Conservation (phyloP, 1,139 yeast genomes). For the Kurtzmaniella quercitrusa region DNA sequence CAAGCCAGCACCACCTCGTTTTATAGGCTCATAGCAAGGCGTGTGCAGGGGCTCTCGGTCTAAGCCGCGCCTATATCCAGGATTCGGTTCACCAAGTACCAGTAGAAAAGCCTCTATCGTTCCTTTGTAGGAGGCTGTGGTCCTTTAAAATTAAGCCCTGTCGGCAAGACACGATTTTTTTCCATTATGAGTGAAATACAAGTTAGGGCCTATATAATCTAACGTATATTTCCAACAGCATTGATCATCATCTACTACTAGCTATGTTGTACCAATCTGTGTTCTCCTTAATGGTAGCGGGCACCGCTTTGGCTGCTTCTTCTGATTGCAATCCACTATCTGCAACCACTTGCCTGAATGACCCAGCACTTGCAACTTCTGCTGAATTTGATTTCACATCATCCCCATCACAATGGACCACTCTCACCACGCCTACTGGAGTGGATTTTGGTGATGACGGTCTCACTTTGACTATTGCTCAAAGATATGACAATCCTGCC, state of each 20-base stretch:
- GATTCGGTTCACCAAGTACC: background rate
- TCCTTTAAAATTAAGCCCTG: background rate
- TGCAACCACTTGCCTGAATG: conserved; percentile 26
- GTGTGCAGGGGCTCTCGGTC: background rate
- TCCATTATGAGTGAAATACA: background rate
- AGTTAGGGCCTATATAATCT: too few species aligned
- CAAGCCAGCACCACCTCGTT: background rate
- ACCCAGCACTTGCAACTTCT: conserved; percentile 52
- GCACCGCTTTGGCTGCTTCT: conserved; percentile 6
- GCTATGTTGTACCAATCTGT: background rate
- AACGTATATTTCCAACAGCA: background rate
- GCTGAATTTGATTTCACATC: conserved; percentile 41
- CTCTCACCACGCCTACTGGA: conserved; percentile 14
- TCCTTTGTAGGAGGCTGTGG: background rate
- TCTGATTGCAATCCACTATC: conserved; percentile 26
- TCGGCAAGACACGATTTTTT: background rate
- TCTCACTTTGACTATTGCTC: conserved; percentile 47
- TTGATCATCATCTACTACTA: background rate
- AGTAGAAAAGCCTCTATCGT: background rate
- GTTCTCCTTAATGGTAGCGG: background rate
- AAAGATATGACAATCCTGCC: conserved; percentile 67
- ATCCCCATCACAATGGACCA: conserved; percentile 33
- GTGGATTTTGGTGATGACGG: conserved; percentile 41
- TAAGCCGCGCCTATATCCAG: background rate
- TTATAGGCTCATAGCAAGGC: background rate